Evolutionary conservation across 768 basidiomycete genomes (phyloP), one percentile per base, ranked within the genome.

Genomic region (Xerocomellus chrysenteron): DNA sequence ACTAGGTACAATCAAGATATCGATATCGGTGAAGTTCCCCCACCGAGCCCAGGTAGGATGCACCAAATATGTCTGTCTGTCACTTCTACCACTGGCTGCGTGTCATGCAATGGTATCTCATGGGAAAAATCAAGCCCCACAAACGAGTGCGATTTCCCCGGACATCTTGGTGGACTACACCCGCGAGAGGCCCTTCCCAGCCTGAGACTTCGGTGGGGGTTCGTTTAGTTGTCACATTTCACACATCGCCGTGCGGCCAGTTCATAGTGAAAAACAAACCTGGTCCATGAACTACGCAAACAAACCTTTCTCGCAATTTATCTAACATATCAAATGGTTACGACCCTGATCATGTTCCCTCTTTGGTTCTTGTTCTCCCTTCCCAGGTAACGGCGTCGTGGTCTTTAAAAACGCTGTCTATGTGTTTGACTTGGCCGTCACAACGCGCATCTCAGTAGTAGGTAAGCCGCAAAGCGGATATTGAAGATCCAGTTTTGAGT

Each of bases 391-490:
- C 56, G 57, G 54, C 64, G 50, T 32, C 52, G 45, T 55, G 47
- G 39, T 43, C 56, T 30, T 47, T 55, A 13, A 40, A 21, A 51
- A 39, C 42, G 42, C 40, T 50, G 33, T 47, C 39, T 19, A 49
- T 28, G 40, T 21, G 53, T 52, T 52, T 46, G 53, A 47, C 41
- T 50, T 40, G 47, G 58, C 37, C 46, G 39, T 55, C 58, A 50
- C 58, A 28, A 52, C 19, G 50, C 50, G 5, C 42, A 46, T 46
- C 52, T 59, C 58, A 32, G 54, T 24, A n/a, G 32, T 30, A 52
- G 43, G 65, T 54, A 30, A 60, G 57, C 59, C 52, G 52, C 56
- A 67, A 69, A 64, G 59, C 53, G 57, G 66, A 57, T 17, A 69
- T 67, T 56, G 59, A 52, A 52, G 46, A 26, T 35, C 24, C 26